Evolutionary conservation across 352 stramenopile species (phyloP).

Genomic region (Globisporangium perplexum): DNA sequence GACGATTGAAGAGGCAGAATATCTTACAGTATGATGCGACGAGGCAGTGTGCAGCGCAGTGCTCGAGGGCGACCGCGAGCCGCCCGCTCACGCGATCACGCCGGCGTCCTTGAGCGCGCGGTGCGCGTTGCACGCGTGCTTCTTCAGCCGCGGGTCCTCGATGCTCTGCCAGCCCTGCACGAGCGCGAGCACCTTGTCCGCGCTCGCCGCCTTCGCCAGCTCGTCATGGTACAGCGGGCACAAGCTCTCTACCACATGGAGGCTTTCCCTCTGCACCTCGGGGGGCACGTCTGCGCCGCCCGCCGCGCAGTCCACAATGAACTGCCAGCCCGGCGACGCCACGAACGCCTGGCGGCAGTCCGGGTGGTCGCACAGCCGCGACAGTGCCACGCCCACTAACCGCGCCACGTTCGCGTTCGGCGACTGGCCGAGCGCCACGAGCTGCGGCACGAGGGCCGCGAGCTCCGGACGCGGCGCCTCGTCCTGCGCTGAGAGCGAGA

Average conservation of each 20-base stretch:
- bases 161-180: conserved; percentile 81
- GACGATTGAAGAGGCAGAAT: neutral
- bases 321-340: conserved; percentile 75
- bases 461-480: conserved; percentile 57
- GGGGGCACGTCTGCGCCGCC: conserved; percentile 51
- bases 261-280: conserved; percentile 79
- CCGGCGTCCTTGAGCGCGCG: conserved; percentile 70
- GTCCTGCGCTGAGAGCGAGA: conserved; percentile 60
- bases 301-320: conserved; percentile 72
- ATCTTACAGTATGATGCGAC: no score
- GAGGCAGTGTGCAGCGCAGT: no score
- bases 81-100: conserved; percentile 42
- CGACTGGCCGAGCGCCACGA: conserved; percentile 63
- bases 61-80: no score
- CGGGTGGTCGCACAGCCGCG: conserved; percentile 76
- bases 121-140: conserved; percentile 79
- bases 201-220: conserved; percentile 57
- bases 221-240: conserved; percentile 81
- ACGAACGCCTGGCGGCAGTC: conserved; percentile 82
- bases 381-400: conserved; percentile 68
- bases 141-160: conserved; percentile 79
- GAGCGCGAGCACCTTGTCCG: conserved; percentile 50
- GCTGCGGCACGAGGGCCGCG: conserved; percentile 56
- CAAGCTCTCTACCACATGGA: conserved; percentile 83
- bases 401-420: conserved; percentile 48